These are phyloP conservation scores for Citrus glauca DNA, from an alignment of 345 rosid genomes.

Conservation along the genomic window DNA sequence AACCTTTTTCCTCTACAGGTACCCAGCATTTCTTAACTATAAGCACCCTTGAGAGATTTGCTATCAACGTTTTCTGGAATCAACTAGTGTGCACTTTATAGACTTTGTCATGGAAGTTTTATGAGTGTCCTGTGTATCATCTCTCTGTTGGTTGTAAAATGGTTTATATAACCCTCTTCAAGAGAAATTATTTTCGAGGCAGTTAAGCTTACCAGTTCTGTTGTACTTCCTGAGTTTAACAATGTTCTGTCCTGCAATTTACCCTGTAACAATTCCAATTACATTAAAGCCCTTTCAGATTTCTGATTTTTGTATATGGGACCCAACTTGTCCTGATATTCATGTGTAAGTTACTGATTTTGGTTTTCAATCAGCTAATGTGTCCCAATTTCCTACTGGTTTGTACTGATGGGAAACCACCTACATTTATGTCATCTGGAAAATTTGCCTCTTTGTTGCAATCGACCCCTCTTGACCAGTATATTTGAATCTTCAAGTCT, in stretches of 20 bases:
- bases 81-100: not conserved
- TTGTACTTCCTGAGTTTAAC: not conserved
- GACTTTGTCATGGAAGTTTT: not conserved
- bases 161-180: not conserved
- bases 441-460: not conserved
- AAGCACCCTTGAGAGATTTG: not conserved
- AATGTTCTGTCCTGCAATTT: not conserved
- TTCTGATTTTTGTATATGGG: not conserved
- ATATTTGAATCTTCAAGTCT: not conserved
- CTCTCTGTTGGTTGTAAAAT: not conserved
- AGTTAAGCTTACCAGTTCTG: not conserved
- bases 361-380: not conserved
- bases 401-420: not conserved
- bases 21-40: not conserved
- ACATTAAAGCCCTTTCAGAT: not conserved
- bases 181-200: not conserved
- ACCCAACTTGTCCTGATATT: not conserved
- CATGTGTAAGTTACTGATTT: not conserved
- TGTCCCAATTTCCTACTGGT: not conserved
- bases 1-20: conserved; percentile 96
- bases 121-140: not conserved
- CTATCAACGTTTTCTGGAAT: not conserved
- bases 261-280: not conserved
- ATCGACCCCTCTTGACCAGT: not conserved
- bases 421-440: not conserved